Base-by-base conservation (phyloP, 306 rosid genomes). In the Quercus aquifolioides region DNA sequence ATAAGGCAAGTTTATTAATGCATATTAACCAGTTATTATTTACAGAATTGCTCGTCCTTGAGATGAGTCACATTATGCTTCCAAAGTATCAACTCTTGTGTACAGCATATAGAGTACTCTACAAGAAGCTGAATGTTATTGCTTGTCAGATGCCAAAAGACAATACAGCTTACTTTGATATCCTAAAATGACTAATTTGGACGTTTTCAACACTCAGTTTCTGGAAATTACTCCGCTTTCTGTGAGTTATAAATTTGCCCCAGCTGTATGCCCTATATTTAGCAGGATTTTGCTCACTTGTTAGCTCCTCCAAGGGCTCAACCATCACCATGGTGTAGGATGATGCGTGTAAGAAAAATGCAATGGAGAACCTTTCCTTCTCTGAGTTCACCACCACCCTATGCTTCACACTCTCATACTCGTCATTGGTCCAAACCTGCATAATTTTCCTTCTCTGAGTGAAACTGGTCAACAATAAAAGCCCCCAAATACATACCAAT, bases 311-410 rank as follows among this genome's bases (percentile, higher is more conserved):
- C 69, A 89, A 57, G 0, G 90, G 91, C 60, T 79, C 58, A n/a
- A 41, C 88, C 38, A 79, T 15, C 17, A 41, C 88, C 46, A 79
- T 15, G 21, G 82, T 85, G 85, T 79, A 78, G 69, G 87, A 97
- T 55, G 91, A 56, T 12, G 98, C 94, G 63, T 76, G 83, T 55
- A 90, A 76, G 85, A 88, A 88, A 81, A 77, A 86, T 0, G 93
- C 86, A 72, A 89, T 76, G 2, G 93, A 89, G 57, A 81, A 75
- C 11, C 46, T 8, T 41, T 41, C 46, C 46, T 11, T 41, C 11
- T 41, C 11, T 41, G 46, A 41, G 46, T 41, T 41, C 46, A 41
- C 46, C 11, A 41, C 46, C 46, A 41, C 46, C 46, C 46, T 41
- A 41, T 41, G 46, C 46, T 8, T 11, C 11, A 41, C 46, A 41